Base-by-base conservation (phyloP, 768 basidiomycete genomes). In the Hortiboletus flavorubellus region DNA sequence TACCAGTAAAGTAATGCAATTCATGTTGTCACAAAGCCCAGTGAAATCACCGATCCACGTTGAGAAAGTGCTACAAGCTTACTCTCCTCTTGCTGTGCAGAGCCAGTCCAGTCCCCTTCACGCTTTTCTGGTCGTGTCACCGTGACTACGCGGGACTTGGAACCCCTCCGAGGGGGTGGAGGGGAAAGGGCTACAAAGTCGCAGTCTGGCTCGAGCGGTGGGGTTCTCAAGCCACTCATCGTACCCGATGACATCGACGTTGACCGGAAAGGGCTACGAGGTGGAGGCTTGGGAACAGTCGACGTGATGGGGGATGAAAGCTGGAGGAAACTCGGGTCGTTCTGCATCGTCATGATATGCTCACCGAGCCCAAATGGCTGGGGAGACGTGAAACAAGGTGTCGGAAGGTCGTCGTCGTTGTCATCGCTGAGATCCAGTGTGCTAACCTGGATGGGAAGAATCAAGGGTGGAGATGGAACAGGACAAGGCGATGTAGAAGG, bases 91-190 rank as follows among this genome's bases (percentile, higher is more conserved):
- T 29, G 50, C 31, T 55, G 47, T 1, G 15, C 54, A 42, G 53
- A 53, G 49, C 12, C 59, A 34, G 61, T 49, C 8, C 47, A 38
- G 12, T 63, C 59, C 15, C 31, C 42, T 0, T 67, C 60, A 2
- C 26, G 8, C 16, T 38, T 58, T 26, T 63, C 65, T 10, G 54
- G 40, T 15, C 56, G 63, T 35, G 39, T 41, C n/a, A 48, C 49
- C 34, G 34, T 46, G 26, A 66, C 49, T 8, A 73, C 63, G 50
- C 80, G 70, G 53, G 80, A 77, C 55, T 76, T 80, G 23, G 83
- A 86, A 38, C 78, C 76, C 31, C 81, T 78, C 38, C 86, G 80
- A 26, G 85, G 86, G 1, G 85, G 84, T n/a, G 85, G 85, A 6
- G 85, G 86, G 7, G 84, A 81, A 31, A 88, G 70, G 10, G 85